Percentiles rank a stretch among this genome's conserved stretches.
Evolutionary conservation across 148 eudicot genomes (phyloP).

Genomic region (Persicaria maculosa): DNA sequence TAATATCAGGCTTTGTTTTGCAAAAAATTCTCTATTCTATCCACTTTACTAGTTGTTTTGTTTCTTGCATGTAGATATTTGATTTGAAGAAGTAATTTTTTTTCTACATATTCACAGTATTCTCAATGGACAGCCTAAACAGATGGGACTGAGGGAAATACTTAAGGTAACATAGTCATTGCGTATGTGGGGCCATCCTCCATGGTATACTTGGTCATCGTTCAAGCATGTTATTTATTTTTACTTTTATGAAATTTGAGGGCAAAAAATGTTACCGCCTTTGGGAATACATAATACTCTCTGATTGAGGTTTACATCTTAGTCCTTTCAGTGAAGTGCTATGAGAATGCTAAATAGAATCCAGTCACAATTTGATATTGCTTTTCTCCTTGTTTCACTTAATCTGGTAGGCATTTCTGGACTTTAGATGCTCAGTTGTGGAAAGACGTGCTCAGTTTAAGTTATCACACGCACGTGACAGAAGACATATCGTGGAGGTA

Average conservation of each 20-base stretch:
- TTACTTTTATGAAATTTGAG: not conserved
- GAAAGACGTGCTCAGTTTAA: constrained; percentile 80
- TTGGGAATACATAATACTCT: not conserved
- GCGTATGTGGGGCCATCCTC: not conserved
- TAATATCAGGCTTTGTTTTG: not conserved
- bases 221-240: not conserved
- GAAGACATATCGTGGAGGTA: constrained; percentile 91
- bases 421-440: constrained; percentile 78
- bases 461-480: constrained; percentile 74
- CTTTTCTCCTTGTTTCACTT: constrained; percentile 1
- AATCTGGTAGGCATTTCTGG: constrained; percentile 70
- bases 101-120: constrained; percentile 42
- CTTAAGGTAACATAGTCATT: constrained; percentile 47
- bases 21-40: not conserved
- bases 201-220: not conserved
- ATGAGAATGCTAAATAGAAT: not conserved
- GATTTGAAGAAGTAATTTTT: not conserved
- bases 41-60: not conserved
- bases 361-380: constrained; percentile 1
- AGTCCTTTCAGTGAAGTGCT: not conserved
- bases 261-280: not conserved
- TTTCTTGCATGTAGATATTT: not conserved
- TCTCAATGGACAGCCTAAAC: constrained; percentile 80
- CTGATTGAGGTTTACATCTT: not conserved
- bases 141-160: constrained; percentile 83